Evolutionary conservation across 75 land plant species (phyloP), one percentile per base, ranked within the genome.

Genomic region (Pinus tabuliformis): DNA sequence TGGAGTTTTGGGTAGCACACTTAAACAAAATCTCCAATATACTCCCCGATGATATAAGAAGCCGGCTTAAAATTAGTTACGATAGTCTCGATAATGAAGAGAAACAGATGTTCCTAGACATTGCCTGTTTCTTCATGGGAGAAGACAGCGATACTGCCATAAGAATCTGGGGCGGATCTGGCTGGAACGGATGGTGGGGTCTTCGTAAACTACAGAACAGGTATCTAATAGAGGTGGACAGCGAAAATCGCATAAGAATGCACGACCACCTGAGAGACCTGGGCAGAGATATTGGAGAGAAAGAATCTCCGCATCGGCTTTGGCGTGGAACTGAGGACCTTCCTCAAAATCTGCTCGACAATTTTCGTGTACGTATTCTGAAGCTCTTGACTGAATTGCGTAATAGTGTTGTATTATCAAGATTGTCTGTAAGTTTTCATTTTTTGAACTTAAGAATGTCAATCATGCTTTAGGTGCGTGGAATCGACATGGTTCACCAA

Each of bases 221-320:
- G 28, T 62, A 36, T 11, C 64, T 62, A 5, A 13, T 62, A 2
- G 64, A 62, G 14, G 33, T 65, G 18, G 70, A 17, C 37, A 37
- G 18, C 4, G n/a, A 65, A 13, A 62, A 62, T 22, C 13, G 33
- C 33, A 18, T 65, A 18, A 28, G 36, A 62, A 62, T 62, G 36
- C 64, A 62, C 28, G 64, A 62, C 22, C 64, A 62, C 36, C 36
- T 62, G 12, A 62, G 64, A 62, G 64, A 62, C 28, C 24, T 62
- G 64, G 64, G 64, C 14, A 62, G 64, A 62, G 13, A 13, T 28
- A 30, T 62, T 28, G 37, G 33, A 17, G 64, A 62, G 14, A 62
- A 28, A 12, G 33, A 62, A 62, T 9, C 33, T 14, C 36, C 28
- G 28, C 64, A 30, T 62, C 64, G 36, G 1, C 64, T 62, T 12